phyloP scores from a whole-genome alignment of 192 early-diverging fungal species.

The Chytriomyces sp. region DNA sequence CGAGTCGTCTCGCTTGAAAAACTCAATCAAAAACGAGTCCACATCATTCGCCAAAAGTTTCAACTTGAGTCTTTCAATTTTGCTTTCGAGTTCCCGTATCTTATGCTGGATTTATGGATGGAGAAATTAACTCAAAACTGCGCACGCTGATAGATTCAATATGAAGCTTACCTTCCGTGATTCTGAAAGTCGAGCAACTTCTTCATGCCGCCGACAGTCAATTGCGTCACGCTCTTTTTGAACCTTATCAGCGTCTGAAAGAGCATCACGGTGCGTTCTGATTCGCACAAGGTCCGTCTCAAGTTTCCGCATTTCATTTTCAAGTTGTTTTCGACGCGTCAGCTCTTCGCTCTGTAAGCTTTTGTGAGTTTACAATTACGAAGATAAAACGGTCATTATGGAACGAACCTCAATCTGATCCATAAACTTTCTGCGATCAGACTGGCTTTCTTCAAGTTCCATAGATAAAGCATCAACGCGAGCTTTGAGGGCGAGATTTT shows the following conservation, averaged over 20 bases:
- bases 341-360: constrained; percentile 42
- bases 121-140: constrained; percentile 8
- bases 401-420: constrained; percentile 49
- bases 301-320: constrained; percentile 49
- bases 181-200: constrained; percentile 48
- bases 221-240: constrained; percentile 48
- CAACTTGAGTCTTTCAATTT: constrained; percentile 51
- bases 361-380: not conserved
- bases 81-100: constrained; percentile 52
- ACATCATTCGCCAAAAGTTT: constrained; percentile 40
- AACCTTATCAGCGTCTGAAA: constrained; percentile 48
- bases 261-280: constrained; percentile 48
- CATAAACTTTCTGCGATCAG: constrained; percentile 46
- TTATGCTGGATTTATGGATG: constrained; percentile 29
- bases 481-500: constrained; percentile 42
- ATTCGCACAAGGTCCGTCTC: constrained; percentile 52
- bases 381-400: not conserved
- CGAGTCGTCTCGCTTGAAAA: constrained; percentile 33
- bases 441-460: constrained; percentile 42
- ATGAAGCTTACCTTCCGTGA: constrained; percentile 41
- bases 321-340: constrained; percentile 47
- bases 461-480: constrained; percentile 38
- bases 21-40: constrained; percentile 46
- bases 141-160: not conserved
- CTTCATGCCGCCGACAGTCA: constrained; percentile 44